These are phyloP conservation scores for Shiraia sp. DNA, from an alignment of 2,329 filamentous ascomycete genomes.

Conservation along the genomic window DNA sequence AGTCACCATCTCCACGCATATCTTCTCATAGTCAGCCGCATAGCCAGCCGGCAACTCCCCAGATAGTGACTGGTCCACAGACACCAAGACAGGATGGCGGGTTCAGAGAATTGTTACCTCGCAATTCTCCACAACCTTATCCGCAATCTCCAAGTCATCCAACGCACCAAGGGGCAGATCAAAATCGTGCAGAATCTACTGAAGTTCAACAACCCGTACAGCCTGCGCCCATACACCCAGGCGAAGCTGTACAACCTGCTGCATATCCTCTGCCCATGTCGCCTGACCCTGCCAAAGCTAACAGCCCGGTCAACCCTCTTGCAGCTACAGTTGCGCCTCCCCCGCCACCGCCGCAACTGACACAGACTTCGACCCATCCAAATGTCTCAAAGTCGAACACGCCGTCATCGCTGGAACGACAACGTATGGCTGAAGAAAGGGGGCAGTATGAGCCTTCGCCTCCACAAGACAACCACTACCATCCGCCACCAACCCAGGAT, in stretches of 20 bases:
- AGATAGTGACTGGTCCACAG: constrained; percentile 9
- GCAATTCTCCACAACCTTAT: constrained; percentile 34
- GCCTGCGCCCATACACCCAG: constrained; percentile 25
- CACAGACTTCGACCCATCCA: constrained; percentile 26
- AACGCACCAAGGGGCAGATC: constrained; percentile 3
- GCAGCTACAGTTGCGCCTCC: constrained; percentile 23
- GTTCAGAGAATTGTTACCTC: constrained; percentile 42
- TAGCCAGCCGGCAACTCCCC: constrained; percentile 25
- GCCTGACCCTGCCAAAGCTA: constrained; percentile 17
- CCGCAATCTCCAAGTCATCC: constrained; percentile 15
- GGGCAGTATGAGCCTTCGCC: constrained; percentile 14
- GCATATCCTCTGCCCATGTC: constrained; percentile 33
- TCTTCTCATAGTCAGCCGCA: constrained; percentile 27
- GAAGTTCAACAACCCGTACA: constrained; percentile 24
- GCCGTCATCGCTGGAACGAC: constrained; percentile 12
- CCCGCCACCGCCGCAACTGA: constrained; percentile 25
- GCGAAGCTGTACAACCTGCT: constrained; percentile 20
- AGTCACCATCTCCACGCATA: constrained; percentile 36
- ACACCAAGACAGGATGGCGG: constrained; percentile 26
- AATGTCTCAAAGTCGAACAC: constrained; percentile 10
- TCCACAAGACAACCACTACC: constrained; percentile 9
- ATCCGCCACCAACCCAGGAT: constrained; percentile 6
- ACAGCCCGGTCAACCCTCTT: constrained; percentile 28
- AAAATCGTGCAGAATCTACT: constrained; percentile 8
- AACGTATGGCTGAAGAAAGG: constrained; percentile 1